A percentile compares a stretch with the other conserved stretches of the same genome.
Conservation (phyloP, 2,329 filamentous ascomycete species). For the Berkeleyomyces basicola region DNA sequence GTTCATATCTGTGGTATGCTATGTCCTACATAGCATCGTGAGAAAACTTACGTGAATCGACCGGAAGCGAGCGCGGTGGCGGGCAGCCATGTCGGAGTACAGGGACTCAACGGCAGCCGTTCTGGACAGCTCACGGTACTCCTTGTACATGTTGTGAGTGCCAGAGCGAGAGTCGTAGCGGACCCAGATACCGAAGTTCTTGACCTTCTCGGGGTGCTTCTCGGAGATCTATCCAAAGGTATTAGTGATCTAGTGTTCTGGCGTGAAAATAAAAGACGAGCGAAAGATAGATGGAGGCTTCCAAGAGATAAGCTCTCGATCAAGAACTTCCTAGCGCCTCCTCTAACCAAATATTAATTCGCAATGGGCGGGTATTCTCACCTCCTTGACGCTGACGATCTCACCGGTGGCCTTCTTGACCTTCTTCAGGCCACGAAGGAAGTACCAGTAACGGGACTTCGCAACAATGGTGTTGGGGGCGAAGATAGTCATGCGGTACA, state of each 20-base stretch:
- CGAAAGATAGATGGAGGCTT: not conserved
- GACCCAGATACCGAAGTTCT: conserved; percentile 99
- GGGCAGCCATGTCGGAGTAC: conserved; percentile 99
- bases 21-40: not conserved
- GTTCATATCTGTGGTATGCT: not conserved
- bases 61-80: conserved; percentile 90
- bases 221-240: conserved; percentile 57
- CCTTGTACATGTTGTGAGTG: conserved; percentile 99
- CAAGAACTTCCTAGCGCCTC: not conserved
- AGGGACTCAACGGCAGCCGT: conserved; percentile 89
- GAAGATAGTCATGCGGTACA: conserved; percentile 99
- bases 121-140: conserved; percentile 98
- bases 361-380: conserved; percentile 30
- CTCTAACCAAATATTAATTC: not conserved
- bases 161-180: conserved; percentile 99
- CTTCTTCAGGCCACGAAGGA: conserved; percentile 97
- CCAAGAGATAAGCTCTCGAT: not conserved
- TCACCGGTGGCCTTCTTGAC: conserved; percentile 99
- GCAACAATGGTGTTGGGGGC: conserved; percentile 94
- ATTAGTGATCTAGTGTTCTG: not conserved
- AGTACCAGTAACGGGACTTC: conserved; percentile 99
- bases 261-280: not conserved
- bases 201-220: conserved; percentile 99
- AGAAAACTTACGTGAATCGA: conserved; percentile 76
- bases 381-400: conserved; percentile 93